Conservation (phyloP, 2,329 filamentous ascomycete species). For the Pseudogymnoascus sp. region DNA sequence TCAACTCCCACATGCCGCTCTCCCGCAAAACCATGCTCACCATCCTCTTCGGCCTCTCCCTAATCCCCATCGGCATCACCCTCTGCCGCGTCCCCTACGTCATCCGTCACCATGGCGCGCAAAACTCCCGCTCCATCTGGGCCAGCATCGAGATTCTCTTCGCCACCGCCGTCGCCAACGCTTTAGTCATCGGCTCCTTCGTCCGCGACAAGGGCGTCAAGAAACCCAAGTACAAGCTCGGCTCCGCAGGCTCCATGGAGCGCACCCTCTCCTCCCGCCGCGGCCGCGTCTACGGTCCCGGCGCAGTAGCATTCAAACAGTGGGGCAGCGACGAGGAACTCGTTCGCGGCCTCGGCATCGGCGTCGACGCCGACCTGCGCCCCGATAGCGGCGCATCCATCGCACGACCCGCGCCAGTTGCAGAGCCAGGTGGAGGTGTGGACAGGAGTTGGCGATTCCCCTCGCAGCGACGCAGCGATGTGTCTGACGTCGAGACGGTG, state of each 20-base stretch:
- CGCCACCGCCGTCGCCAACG: conserved; percentile 79
- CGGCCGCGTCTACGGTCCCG: conserved; percentile 34
- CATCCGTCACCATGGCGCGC: conserved; percentile 60
- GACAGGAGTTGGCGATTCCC: conserved; percentile 26
- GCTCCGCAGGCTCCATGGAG: conserved; percentile 56
- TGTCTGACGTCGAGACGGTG: conserved; percentile 33
- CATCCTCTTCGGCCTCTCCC: conserved; percentile 75
- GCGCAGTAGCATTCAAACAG: conserved; percentile 44
- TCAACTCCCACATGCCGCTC: conserved; percentile 66
- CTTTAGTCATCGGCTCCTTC: conserved; percentile 85
- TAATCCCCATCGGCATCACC: conserved; percentile 72
- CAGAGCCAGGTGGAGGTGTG: conserved; percentile 13
- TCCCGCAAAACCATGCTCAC: conserved; percentile 76
- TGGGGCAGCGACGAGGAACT: conserved; percentile 92
- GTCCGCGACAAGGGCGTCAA: conserved; percentile 85
- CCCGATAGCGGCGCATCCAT: conserved; percentile 21
- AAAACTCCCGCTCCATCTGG: conserved; percentile 81
- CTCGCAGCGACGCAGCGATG: conserved; percentile 34
- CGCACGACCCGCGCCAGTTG: conserved; percentile 28
- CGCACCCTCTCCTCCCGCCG: conserved; percentile 32
- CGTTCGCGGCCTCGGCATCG: conserved; percentile 70
- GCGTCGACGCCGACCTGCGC: conserved; percentile 48
- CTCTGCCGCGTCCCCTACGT: conserved; percentile 75
- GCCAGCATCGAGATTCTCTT: conserved; percentile 88
- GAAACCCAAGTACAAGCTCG: conserved; percentile 72